Percentiles rank a stretch among this genome's conserved stretches.
Evolutionary conservation across 2,329 filamentous ascomycete genomes (phyloP).

Genomic region (Fusarium hostae): DNA sequence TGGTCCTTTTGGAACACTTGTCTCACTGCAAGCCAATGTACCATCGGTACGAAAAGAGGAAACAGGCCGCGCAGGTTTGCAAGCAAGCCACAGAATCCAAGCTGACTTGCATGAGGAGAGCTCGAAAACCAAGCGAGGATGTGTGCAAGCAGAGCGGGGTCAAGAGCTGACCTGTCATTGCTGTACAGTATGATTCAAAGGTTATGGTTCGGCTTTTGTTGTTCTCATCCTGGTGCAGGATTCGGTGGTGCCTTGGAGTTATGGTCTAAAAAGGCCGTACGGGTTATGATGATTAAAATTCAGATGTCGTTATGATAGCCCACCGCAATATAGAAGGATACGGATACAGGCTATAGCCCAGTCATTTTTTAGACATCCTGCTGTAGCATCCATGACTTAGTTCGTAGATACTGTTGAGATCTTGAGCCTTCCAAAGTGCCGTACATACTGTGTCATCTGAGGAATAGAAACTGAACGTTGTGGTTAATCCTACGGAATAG

Average conservation of each 20-base stretch:
- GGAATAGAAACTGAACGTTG: background rate
- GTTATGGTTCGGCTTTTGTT: slow-evolving; percentile 4
- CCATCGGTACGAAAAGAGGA: slow-evolving; percentile 5
- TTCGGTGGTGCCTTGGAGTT: slow-evolving; percentile 9
- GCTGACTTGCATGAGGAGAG: slow-evolving; percentile 36
- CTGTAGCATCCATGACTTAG: background rate
- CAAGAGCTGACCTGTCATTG: slow-evolving; percentile 36
- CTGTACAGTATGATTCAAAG: slow-evolving; percentile 35
- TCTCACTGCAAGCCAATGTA: background rate
- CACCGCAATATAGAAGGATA: slow-evolving; percentile 12
- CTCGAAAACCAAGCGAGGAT: slow-evolving; percentile 24
- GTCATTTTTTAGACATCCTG: background rate
- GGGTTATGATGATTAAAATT: slow-evolving; percentile 30
- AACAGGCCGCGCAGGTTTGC: background rate
- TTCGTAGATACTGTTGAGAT: background rate
- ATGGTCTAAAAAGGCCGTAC: slow-evolving; percentile 9
- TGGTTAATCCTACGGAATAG: background rate
- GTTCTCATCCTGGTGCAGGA: slow-evolving; percentile 3
- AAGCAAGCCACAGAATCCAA: slow-evolving; percentile 15
- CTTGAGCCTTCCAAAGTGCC: background rate
- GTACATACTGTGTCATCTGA: background rate
- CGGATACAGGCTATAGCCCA: background rate
- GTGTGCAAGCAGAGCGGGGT: slow-evolving; percentile 33
- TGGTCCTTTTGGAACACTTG: background rate
- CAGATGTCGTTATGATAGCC: slow-evolving; percentile 17